These are phyloP conservation scores for Barnettozyma pratensis DNA, from an alignment of 805 yeast genomes.

Conservation along the genomic window DNA sequence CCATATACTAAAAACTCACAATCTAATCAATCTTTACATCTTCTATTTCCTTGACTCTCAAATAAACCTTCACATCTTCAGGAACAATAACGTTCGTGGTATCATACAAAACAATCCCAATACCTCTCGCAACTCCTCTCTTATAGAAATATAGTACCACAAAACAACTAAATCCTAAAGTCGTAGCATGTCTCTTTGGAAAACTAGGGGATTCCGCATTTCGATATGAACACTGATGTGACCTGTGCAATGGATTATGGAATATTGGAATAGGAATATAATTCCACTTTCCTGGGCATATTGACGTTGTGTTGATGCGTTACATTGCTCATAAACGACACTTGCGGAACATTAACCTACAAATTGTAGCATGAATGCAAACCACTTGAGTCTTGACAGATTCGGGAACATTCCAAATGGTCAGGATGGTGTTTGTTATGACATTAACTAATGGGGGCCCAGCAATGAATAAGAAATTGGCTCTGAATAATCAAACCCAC, in stretches of 20 bases:
- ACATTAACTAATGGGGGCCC: constrained; percentile 49
- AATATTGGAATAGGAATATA: constrained; percentile 43
- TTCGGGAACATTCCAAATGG: constrained; percentile 52
- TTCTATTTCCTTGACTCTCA: not conserved
- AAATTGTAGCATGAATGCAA: constrained; percentile 51
- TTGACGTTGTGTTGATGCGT: constrained; percentile 51
- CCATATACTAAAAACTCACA: too few relatives aligned
- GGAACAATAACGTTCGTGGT: not conserved
- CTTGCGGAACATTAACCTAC: constrained; percentile 63
- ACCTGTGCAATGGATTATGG: constrained; percentile 48
- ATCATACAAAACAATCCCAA: constrained; percentile 15
- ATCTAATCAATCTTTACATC: not conserved
- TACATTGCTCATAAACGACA: constrained; percentile 51
- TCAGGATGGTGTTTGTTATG: constrained; percentile 45
- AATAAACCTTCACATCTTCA: not conserved
- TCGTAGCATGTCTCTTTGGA: constrained; percentile 45
- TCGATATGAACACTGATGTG: constrained; percentile 39
- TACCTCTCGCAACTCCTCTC: constrained; percentile 31
- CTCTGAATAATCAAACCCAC: constrained; percentile 44
- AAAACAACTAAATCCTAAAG: constrained; percentile 25
- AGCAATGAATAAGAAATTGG: constrained; percentile 50
- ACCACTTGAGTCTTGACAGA: constrained; percentile 57
- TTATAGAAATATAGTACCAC: constrained; percentile 28
- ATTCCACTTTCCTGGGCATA: too few relatives aligned
- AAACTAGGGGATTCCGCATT: constrained; percentile 54